Evolutionary conservation across 306 rosid species (phyloP), one percentile per base, ranked within the genome.

Genomic region (Cucurbita argyrosperma): DNA sequence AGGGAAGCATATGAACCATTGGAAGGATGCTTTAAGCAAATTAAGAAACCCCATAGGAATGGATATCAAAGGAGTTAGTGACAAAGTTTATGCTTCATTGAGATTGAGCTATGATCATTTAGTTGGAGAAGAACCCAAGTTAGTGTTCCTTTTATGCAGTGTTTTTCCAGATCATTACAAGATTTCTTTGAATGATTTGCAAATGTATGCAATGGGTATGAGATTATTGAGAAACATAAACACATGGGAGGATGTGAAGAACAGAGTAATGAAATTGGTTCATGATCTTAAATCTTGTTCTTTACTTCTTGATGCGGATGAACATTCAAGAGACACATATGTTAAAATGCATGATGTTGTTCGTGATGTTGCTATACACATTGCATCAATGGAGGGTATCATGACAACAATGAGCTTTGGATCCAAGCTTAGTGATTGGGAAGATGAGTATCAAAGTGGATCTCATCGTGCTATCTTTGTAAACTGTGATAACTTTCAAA

Each of bases 311-410:
- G 50, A n/a, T n/a, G n/a, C n/a, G n/a, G n/a, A n/a, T n/a, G n/a
- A n/a, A 16, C n/a, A 50, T 74, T 60, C 6, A 10, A 1, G 30
- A 0, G 35, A 74, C 15, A 8, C 52, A 3, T 10, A 13, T 8
- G 70, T 74, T 4, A 50, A 50, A 57, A 83, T 83, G 81, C 86
- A 83, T 15, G 82, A 83, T 4, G 56, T 79, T 6, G 30, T 79
- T 5, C 66, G 76, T 2, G 76, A 75, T 50, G 72, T 75, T 75
- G 55, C 64, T 2, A 67, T 58, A 49, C 7, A 0, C 0, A 80
- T 80, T 43, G 74, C 77, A 6, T 56, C 61, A 7, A 47, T 18
- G 43, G 79, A 80, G 3, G 57, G 1, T 16, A 54, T 37, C 18
- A 71, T 71, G 39, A 3, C 13, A 6, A 23, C 67, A 45, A 3